Conservation (phyloP, 768 basidiomycete species). For the Mycena vulgaris region DNA sequence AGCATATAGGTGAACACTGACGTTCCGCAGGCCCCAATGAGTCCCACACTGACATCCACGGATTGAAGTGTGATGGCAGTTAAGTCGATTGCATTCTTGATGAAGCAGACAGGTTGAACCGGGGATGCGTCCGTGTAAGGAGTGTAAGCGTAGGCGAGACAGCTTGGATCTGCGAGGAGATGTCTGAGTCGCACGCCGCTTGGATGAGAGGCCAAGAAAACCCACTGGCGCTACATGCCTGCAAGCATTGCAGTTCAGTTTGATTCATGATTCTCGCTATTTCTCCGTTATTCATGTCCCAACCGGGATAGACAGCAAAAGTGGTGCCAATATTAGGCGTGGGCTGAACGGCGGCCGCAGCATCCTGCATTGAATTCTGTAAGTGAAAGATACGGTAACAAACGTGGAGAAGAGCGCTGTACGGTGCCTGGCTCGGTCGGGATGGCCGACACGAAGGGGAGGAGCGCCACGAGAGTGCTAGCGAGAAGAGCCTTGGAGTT, state of each 20-base stretch:
- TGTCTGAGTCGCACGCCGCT: not conserved
- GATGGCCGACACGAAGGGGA: not conserved
- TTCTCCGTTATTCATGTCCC: conserved; percentile 6
- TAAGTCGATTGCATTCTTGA: too few species aligned
- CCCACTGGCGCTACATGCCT: not conserved
- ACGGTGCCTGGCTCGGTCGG: not conserved
- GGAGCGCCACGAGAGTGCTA: not conserved
- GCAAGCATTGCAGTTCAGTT: conserved; percentile 1
- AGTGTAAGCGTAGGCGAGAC: not conserved
- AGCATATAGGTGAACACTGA: too few species aligned
- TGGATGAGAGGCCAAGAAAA: not conserved
- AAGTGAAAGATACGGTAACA: not conserved
- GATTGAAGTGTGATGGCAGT: too few species aligned
- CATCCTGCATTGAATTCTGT: conserved; percentile 1
- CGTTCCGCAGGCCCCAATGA: too few species aligned
- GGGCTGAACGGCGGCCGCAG: not conserved
- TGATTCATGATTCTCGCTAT: not conserved
- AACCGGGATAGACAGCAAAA: conserved; percentile 17
- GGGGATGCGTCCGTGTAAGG: too few species aligned
- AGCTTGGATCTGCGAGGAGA: not conserved
- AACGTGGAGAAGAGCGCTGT: not conserved
- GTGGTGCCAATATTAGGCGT: not conserved
- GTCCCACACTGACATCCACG: too few species aligned
- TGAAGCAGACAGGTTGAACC: too few species aligned
- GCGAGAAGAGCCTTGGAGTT: conserved; percentile 16